These are phyloP conservation scores for Diutina neorugosa DNA, from an alignment of 1,139 yeast genomes.

Conservation along the genomic window DNA sequence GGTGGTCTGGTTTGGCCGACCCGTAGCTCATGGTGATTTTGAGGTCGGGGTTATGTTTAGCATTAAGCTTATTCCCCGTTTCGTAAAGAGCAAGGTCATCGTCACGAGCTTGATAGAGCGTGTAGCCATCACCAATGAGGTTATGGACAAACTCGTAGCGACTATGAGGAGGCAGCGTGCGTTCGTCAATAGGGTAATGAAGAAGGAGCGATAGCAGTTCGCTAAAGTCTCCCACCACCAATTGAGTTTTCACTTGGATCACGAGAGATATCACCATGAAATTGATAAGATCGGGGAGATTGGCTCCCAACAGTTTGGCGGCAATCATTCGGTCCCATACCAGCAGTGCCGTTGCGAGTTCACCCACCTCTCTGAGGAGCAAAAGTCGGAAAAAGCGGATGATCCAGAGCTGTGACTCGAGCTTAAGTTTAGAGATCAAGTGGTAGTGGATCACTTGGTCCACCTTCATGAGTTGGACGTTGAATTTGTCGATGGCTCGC, in stretches of 20 bases:
- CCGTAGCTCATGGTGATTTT: slow-evolving; percentile 21
- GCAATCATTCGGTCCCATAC: slow-evolving; percentile 51
- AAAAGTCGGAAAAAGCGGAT: slow-evolving; percentile 51
- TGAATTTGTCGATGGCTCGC: slow-evolving; percentile 35
- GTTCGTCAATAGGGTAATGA: slow-evolving; percentile 38
- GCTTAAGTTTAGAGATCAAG: slow-evolving; percentile 31
- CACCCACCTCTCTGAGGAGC: slow-evolving; percentile 43
- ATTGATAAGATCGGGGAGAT: slow-evolving; percentile 30
- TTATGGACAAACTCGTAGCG: slow-evolving; percentile 12
- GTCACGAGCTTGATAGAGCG: slow-evolving; percentile 17
- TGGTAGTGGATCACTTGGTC: slow-evolving; percentile 35
- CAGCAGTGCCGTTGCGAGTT: slow-evolving; percentile 28
- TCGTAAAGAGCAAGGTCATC: slow-evolving; percentile 32
- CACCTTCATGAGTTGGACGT: slow-evolving; percentile 33
- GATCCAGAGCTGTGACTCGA: slow-evolving; percentile 57
- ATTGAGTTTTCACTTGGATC: slow-evolving; percentile 36
- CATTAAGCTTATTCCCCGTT: slow-evolving; percentile 24
- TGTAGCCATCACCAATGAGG: slow-evolving; percentile 20
- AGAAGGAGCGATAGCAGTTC: slow-evolving; percentile 46
- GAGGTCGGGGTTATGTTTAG: slow-evolving; percentile 23
- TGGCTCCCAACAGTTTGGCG: slow-evolving; percentile 13
- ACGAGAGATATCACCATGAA: slow-evolving; percentile 40
- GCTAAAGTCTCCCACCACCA: slow-evolving; percentile 46
- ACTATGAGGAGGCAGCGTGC: neutral
- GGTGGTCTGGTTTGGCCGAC: slow-evolving; percentile 15